Evolutionary conservation across 1,139 yeast species (phyloP).

Genomic region (Yamadazyma oceani): DNA sequence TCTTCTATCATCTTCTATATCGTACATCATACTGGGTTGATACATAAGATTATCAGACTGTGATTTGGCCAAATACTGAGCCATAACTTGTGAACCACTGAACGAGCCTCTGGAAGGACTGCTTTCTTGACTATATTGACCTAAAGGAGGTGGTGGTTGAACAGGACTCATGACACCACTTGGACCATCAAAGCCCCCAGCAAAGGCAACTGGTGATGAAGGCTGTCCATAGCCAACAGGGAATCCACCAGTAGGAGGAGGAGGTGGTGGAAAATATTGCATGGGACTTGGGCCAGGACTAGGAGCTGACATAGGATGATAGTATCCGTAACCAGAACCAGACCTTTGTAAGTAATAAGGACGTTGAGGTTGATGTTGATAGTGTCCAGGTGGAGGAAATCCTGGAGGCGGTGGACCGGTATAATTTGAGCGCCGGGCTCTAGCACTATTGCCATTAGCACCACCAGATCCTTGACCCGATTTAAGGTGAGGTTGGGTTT

Average conservation of each 20-base stretch:
- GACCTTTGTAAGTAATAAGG: slow-evolving; percentile 11
- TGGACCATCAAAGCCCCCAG: slow-evolving; percentile 5
- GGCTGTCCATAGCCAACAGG: slow-evolving; percentile 1
- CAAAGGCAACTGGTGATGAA: slow-evolving; percentile 7
- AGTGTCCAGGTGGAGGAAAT: not conserved
- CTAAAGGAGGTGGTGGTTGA: slow-evolving; percentile 9
- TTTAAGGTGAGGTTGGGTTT: slow-evolving; percentile 6
- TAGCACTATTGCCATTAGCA: not conserved
- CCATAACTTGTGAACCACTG: slow-evolving; percentile 75
- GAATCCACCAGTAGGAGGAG: too few relatives aligned
- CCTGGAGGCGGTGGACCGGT: too few relatives aligned
- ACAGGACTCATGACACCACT: slow-evolving; percentile 8
- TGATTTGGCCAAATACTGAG: slow-evolving; percentile 70
- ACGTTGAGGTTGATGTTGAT: slow-evolving; percentile 5
- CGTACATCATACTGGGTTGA: slow-evolving; percentile 48
- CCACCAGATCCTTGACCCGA: not conserved
- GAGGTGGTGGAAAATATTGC: slow-evolving; percentile 6
- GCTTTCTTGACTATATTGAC: slow-evolving; percentile 9
- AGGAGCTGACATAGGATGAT: slow-evolving; percentile 9
- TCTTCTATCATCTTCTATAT: slow-evolving; percentile 19
- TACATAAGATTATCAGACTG: slow-evolving; percentile 62
- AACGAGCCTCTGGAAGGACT: slow-evolving; percentile 26
- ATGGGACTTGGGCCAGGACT: slow-evolving; percentile 5
- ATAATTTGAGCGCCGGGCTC: not conserved
- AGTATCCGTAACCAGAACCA: slow-evolving; percentile 11